Base-by-base conservation (phyloP, 78 protist species). In the Anaeramoeba flamelloides region DNA sequence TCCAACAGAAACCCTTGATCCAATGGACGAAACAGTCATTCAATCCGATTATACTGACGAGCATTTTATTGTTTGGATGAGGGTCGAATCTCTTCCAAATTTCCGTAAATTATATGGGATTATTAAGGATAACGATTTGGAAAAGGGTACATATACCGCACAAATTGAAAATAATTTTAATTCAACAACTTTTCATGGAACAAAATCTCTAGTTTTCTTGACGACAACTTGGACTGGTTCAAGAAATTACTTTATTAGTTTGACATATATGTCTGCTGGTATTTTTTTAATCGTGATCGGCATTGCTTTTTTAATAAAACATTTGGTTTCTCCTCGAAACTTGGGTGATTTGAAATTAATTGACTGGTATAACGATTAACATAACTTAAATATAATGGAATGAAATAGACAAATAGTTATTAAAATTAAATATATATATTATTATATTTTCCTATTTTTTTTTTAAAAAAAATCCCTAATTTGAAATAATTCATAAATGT, bases 161-260 rank as follows among this genome's bases (percentile, higher is more conserved):
- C 0, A 0, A n/a, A n/a, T 90, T 38, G 8, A 34, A 64, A 39
- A 86, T 39, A n/a, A n/a, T n/a, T n/a, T n/a, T n/a, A n/a, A n/a
- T n/a, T n/a, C n/a, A n/a, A n/a, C n/a, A n/a, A 2, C 76, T 36
- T 92, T 90, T 40, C 39, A 36, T 0, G 97, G 97, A 36, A 86
- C 41, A 17, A 95, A 95, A 88, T 77, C 65, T 69, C 37, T 95
- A 41, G 91, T 95, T 4, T 41, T 95, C 74, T 79, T 94, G 33
- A 89, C 93, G n/a, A 79, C 88, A n/a, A 4, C 90, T 8, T 92
- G 96, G 96, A 84, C 91, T n/a, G 98, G 98, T 37, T 96, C 97
- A 36, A 87, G 86, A 78, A 95, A 92, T 82, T 77, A 83, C 75
- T 92, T 93, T 78, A 75, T 95, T 30, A 96, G 96, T n/a, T n/a